Base-by-base conservation (phyloP, 2,329 filamentous ascomycete species). In the Pseudogymnoascus sp. region DNA sequence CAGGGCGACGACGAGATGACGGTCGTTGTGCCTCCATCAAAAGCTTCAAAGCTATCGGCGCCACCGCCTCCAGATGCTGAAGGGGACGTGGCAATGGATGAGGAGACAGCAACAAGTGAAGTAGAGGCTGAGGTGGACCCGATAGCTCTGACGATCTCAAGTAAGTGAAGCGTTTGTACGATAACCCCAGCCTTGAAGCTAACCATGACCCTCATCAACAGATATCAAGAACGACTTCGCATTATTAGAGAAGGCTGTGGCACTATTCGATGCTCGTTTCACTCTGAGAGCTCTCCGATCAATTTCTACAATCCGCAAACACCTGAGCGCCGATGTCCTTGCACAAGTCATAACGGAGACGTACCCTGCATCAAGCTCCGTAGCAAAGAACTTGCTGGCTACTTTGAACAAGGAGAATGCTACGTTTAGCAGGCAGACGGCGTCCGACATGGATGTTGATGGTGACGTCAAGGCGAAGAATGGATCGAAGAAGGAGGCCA, bases 141-240 rank as follows among this genome's bases (percentile, higher is more conserved):
- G 51, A 79, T 81, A 61, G 79, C 78, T 60, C 84, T 87, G 74
- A 77, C 85, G 67, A 78, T 86, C 71, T 75, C 80, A 78, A 85
- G 86, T 88, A 77, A 73, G 79, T 71, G 16, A 29, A 26, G 21
- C 37, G 18, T 39, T 10, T 29, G 26, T n/a, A 31, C 12, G 23
- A 39, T 23, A 10, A 5, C 8, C 23, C 16, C 11, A 31, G 23
- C 26, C 21, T 54, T 14, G n/a, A 16, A 60, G 34, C 61, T 65
- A 73, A 66, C 40, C 59, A 40, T 42, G n/a, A 29, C 34, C 37
- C 31, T 67, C 26, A 23, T 60, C 65, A 64, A 40, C 74, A 97
- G 95, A 97, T 77, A 96, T 99, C 79, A 95, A 93, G 79, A 88
- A 85, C 82, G 97, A 96, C 79, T 97, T 97, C 74, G 85, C 86